Evolutionary conservation across 352 stramenopile genomes (phyloP).

Genomic region (Phytophthora pini): DNA sequence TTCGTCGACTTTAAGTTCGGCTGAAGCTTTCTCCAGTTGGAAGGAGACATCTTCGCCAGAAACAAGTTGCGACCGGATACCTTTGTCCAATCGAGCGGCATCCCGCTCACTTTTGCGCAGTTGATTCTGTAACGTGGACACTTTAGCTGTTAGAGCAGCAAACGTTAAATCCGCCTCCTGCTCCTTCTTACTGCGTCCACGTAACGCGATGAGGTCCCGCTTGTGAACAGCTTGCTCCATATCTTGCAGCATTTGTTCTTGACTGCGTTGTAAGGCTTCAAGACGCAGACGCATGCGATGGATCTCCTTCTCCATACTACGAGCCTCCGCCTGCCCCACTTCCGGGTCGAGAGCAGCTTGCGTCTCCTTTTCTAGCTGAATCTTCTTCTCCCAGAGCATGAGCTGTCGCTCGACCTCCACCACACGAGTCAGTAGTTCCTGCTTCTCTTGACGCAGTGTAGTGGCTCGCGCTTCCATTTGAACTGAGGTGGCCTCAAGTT

Average conservation of each 20-base stretch:
- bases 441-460: conserved; percentile 84
- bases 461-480: conserved; percentile 77
- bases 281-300: conserved; percentile 94
- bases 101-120: conserved; percentile 76
- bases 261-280: conserved; percentile 90
- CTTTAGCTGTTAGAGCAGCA: conserved; percentile 85
- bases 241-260: conserved; percentile 94
- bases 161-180: conserved; percentile 79
- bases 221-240: conserved; percentile 96
- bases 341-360: conserved; percentile 93
- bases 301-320: conserved; percentile 96
- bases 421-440: conserved; percentile 90
- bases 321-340: conserved; percentile 90
- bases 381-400: conserved; percentile 97
- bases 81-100: conserved; percentile 63
- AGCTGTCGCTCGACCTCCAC: conserved; percentile 93
- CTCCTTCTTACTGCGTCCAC: conserved; percentile 85
- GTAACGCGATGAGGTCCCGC: conserved; percentile 92
- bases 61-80: conserved; percentile 66
- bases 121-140: conserved; percentile 80
- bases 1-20: conserved; percentile 84
- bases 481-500: conserved; percentile 86
- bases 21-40: conserved; percentile 76
- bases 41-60: conserved; percentile 72
- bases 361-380: conserved; percentile 96